A percentile compares a stretch with the other conserved stretches of the same genome.
These are phyloP conservation scores for Lactarius evosmus DNA, from an alignment of 768 basidiomycete genomes.

Conservation along the genomic window DNA sequence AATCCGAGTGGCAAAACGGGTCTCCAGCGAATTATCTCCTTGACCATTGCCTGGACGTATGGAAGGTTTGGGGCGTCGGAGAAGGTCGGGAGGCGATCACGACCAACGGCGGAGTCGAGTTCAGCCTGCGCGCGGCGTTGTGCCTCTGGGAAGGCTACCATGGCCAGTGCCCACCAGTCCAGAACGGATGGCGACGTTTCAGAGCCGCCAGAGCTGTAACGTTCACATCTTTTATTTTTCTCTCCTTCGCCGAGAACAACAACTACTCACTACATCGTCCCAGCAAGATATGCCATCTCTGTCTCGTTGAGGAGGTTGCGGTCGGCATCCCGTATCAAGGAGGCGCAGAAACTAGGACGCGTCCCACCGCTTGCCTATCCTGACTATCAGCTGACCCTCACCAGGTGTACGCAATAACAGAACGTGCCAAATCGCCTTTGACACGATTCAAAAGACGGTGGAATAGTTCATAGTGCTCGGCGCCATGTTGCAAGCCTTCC, in stretches of 20 bases:
- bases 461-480: slow-evolving; percentile 5
- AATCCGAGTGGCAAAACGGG: neutral
- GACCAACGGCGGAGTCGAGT: slow-evolving; percentile 26
- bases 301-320: slow-evolving; percentile 7
- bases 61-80: slow-evolving; percentile 23
- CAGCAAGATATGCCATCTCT: slow-evolving; percentile 13
- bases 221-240: neutral
- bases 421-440: slow-evolving; percentile 3
- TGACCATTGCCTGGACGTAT: slow-evolving; percentile 26
- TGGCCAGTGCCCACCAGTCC: slow-evolving; percentile 22
- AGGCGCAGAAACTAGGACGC: slow-evolving; percentile 14
- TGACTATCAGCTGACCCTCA: neutral
- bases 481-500: neutral
- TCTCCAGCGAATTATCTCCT: slow-evolving; percentile 21
- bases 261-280: slow-evolving; percentile 5
- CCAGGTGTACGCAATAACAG: neutral
- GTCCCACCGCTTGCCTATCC: neutral
- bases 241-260: neutral
- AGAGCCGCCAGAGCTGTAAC: slow-evolving; percentile 10
- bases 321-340: neutral
- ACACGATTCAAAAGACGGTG: slow-evolving; percentile 11
- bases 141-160: slow-evolving; percentile 26
- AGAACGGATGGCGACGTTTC: slow-evolving; percentile 10
- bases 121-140: slow-evolving; percentile 27
- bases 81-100: slow-evolving; percentile 23